Conservation (phyloP, 768 basidiomycete species). For the Mycena rosella region DNA sequence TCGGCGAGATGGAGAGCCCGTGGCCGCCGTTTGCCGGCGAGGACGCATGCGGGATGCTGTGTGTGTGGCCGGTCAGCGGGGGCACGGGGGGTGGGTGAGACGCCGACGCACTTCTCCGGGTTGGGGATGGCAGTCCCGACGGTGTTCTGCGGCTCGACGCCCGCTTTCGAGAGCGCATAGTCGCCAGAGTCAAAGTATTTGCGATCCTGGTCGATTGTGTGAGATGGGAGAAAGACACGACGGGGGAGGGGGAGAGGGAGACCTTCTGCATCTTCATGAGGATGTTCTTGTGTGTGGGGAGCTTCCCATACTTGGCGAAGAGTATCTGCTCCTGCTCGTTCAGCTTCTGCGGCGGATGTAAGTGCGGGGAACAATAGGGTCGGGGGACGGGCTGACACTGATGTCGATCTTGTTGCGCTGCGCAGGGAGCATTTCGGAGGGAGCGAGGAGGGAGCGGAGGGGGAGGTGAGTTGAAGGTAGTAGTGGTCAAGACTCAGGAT, state of each 20-base stretch:
- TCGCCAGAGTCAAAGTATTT: constrained; percentile 99
- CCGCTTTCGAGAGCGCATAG: constrained; percentile 96
- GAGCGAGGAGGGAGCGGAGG: constrained; percentile 37
- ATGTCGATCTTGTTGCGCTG: constrained; percentile 95
- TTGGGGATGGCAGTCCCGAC: constrained; percentile 99
- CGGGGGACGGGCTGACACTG: constrained; percentile 69
- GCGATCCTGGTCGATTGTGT: constrained; percentile 76
- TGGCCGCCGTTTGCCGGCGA: constrained; percentile 69
- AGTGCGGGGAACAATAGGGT: constrained; percentile 17
- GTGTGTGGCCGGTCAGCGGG: not conserved
- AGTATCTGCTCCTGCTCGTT: constrained; percentile 93
- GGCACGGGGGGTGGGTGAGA: not conserved
- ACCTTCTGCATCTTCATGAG: constrained; percentile 98
- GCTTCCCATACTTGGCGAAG: constrained; percentile 94
- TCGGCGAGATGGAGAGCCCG: constrained; percentile 80
- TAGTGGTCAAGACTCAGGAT: not conserved
- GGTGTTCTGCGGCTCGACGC: constrained; percentile 85
- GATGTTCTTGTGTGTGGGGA: constrained; percentile 93
- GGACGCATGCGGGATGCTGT: constrained; percentile 93
- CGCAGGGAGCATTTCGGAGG: constrained; percentile 75
- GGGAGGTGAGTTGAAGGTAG: not conserved
- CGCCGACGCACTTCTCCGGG: constrained; percentile 86
- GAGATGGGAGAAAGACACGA: constrained; percentile 22
- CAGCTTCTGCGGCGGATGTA: constrained; percentile 67
- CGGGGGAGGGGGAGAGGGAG: constrained; percentile 34